Conservation (phyloP, 805 yeast genomes). For the Lachancea dasiensis region DNA sequence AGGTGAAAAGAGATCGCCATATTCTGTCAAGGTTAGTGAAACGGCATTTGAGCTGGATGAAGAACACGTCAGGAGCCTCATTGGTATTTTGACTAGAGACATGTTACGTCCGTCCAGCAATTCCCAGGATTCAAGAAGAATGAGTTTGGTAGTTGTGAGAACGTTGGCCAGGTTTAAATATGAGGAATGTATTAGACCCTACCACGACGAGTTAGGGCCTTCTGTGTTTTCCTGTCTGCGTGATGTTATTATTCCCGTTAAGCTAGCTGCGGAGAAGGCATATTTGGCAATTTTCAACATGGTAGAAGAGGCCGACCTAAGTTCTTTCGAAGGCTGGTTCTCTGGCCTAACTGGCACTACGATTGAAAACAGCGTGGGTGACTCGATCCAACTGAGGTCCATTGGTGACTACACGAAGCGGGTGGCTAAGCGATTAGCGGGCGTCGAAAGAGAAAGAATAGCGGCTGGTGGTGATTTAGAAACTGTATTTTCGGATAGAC, state of each 20-base stretch:
- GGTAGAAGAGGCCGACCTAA: constrained; percentile 56
- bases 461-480: constrained; percentile 89
- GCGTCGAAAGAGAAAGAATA: constrained; percentile 79
- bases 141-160: constrained; percentile 68
- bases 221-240: constrained; percentile 77
- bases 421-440: constrained; percentile 82
- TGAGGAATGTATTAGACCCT: constrained; percentile 44
- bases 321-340: constrained; percentile 61
- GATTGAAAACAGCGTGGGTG: constrained; percentile 39
- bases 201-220: constrained; percentile 55
- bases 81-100: constrained; percentile 44
- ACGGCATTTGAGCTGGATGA: constrained; percentile 38
- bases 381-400: constrained; percentile 61
- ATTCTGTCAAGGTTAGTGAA: constrained; percentile 23
- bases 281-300: constrained; percentile 65
- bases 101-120: constrained; percentile 50
- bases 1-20: constrained; percentile 37
- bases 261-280: constrained; percentile 90
- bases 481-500: constrained; percentile 74
- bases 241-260: constrained; percentile 84
- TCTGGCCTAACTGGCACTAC: constrained; percentile 34
- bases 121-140: constrained; percentile 73
- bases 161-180: constrained; percentile 64
- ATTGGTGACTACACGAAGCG: constrained; percentile 84
- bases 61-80: constrained; percentile 38